A percentile compares a stretch with the other conserved stretches of the same genome.
These are phyloP conservation scores for Fragaria nilgerrensis DNA, from an alignment of 306 rosid species.

Conservation along the genomic window DNA sequence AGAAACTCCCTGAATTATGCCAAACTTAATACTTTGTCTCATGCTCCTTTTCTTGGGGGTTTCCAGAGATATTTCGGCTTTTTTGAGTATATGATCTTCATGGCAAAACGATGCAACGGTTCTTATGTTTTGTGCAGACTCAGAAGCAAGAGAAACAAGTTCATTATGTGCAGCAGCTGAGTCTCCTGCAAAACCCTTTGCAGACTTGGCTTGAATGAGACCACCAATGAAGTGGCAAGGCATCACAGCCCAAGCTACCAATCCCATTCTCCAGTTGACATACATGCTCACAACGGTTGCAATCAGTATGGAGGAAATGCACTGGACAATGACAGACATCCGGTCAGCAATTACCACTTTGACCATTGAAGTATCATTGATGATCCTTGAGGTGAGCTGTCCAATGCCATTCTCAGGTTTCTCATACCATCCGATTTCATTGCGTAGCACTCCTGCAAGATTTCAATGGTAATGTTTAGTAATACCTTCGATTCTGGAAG, in stretches of 20 bases:
- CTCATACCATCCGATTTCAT: slow-evolving; percentile 89
- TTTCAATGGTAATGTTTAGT: slow-evolving; percentile 14
- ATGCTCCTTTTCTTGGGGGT: slow-evolving; percentile 60
- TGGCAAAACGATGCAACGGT: slow-evolving; percentile 85
- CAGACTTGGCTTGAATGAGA: slow-evolving; percentile 84
- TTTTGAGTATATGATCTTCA: slow-evolving; percentile 62
- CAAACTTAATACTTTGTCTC: slow-evolving; percentile 70
- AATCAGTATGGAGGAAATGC: slow-evolving; percentile 77
- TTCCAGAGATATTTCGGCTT: slow-evolving; percentile 58
- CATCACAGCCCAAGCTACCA: slow-evolving; percentile 97
- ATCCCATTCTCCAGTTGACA: slow-evolving; percentile 83
- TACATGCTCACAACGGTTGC: slow-evolving; percentile 75
- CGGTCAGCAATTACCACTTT: slow-evolving; percentile 80
- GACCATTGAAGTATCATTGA: slow-evolving; percentile 74
- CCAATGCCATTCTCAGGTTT: slow-evolving; percentile 71
- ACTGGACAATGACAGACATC: slow-evolving; percentile 84
- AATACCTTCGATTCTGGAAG: slow-evolving; percentile 7
- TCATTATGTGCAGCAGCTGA: slow-evolving; percentile 65
- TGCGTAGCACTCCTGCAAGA: slow-evolving; percentile 60
- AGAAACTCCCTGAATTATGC: slow-evolving; percentile 73
- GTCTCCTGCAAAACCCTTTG: slow-evolving; percentile 85
- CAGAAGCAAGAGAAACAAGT: slow-evolving; percentile 69
- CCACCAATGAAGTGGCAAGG: slow-evolving; percentile 98
- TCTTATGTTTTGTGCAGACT: slow-evolving; percentile 77
- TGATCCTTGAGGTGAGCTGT: slow-evolving; percentile 68